Conservation (phyloP, 805 yeast species). For the Scheffersomyces stipitis region DNA sequence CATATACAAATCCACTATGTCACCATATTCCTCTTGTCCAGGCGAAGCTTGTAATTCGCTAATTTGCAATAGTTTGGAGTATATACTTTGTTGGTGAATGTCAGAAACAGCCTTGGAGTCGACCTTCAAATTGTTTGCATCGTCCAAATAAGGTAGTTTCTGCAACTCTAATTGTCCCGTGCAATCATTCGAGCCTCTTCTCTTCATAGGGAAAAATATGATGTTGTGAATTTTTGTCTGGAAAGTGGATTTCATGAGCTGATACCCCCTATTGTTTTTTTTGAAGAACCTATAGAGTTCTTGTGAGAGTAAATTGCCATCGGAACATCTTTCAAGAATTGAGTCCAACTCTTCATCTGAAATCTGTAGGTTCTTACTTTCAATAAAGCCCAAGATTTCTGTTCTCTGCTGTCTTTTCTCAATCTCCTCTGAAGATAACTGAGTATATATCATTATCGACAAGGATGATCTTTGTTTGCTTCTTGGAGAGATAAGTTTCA, state of each 20-base stretch:
- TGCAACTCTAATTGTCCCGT: too few species aligned
- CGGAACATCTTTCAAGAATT: not conserved
- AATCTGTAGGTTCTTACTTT: conserved; percentile 1
- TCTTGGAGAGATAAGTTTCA: conserved; percentile 11
- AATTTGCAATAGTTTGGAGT: too few species aligned
- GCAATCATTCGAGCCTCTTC: too few species aligned
- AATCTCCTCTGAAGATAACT: not conserved
- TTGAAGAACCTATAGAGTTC: not conserved
- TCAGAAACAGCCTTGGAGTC: too few species aligned
- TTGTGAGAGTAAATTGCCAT: not conserved
- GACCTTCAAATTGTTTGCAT: too few species aligned
- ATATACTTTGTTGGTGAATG: too few species aligned
- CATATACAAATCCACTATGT: too few species aligned
- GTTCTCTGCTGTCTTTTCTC: not conserved
- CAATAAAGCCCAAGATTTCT: not conserved
- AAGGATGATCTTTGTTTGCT: conserved; percentile 12
- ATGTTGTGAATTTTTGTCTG: too few species aligned
- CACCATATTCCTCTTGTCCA: too few species aligned
- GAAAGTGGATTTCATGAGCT: not conserved
- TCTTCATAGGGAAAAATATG: too few species aligned
- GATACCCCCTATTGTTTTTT: not conserved
- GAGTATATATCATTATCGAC: conserved; percentile 8
- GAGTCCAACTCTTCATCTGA: not conserved
- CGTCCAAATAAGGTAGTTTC: too few species aligned
- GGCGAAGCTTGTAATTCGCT: too few species aligned